Evolutionary conservation across 768 basidiomycete genomes (phyloP), one percentile per base, ranked within the genome.

Genomic region (Pisolithus tinctorius): DNA sequence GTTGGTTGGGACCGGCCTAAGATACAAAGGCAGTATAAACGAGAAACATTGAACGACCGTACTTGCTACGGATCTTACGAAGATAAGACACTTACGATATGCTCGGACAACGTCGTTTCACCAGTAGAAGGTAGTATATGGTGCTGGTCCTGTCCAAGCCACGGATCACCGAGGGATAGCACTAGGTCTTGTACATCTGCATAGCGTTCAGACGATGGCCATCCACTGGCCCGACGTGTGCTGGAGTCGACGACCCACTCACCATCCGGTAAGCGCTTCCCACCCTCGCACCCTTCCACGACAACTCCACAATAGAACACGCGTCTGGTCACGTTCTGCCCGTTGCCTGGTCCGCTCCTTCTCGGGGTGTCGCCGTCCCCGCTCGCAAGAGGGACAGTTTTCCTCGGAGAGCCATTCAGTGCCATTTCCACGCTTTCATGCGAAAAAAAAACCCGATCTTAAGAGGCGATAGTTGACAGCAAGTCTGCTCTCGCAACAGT

Each of bases 251-350:
- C 17, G 13, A 25, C 55, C 27, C 43, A 65, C 67, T 61, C 64
- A 83, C 88, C 87, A 67, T 83, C 81, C 37, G 82, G 77, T 46
- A 88, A 76, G 52, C 81, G 75, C 58, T 74, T 78, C 6, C 85
- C 86, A 56, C 80, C 76, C 56, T 86, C 85, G 37, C 86, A 82
- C 47, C 82, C 83, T 70, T 96, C 92, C 29, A 95, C 84, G 13
- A 95, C 88, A 17, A 95, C 88, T 41, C 88, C 89, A 62, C 88
- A 90, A 63, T 87, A 87, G 67, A 94, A 95, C 25, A 85, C 88
- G 63, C 93, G 86, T 65, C 78, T 84, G 6, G 86, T 93, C 55
- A 81, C 59, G 47, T 46, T 46, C 45, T 46, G 29, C 2, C 29
- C 45, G 30, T 17, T 3, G 40, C n/a, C 40, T 9, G 40, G n/a